These are phyloP conservation scores for Chlamydomonas sphaeroides DNA, from an alignment of 139 green algal genomes.

Conservation along the genomic window DNA sequence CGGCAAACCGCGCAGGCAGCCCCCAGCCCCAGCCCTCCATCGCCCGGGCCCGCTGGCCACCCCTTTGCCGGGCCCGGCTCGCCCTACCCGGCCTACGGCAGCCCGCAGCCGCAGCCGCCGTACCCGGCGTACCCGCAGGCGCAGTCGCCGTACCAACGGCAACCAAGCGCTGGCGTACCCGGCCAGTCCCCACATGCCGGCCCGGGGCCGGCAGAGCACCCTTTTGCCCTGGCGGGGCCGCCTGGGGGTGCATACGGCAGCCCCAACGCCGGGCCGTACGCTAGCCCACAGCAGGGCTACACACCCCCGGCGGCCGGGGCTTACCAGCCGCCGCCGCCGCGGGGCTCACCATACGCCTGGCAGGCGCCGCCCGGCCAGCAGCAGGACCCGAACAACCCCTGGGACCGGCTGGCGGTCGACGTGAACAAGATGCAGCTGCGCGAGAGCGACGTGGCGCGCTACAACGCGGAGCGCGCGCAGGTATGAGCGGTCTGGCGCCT, in stretches of 20 bases:
- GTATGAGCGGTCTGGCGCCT: neutral
- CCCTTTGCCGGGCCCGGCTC: neutral
- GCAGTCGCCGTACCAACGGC: slow-evolving; percentile 17
- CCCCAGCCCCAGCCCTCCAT: neutral
- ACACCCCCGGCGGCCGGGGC: neutral
- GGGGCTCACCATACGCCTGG: neutral
- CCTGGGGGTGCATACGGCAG: neutral
- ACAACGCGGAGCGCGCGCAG: slow-evolving; percentile 16
- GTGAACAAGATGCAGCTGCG: slow-evolving; percentile 49
- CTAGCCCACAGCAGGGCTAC: neutral
- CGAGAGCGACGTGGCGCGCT: slow-evolving; percentile 19
- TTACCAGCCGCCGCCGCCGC: neutral
- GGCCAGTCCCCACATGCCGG: neutral
- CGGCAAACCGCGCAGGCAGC: no score
- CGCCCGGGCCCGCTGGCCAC: neutral
- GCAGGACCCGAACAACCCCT: slow-evolving; percentile 1
- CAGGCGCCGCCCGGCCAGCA: neutral
- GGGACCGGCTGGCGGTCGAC: slow-evolving; percentile 49
- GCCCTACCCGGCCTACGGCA: neutral
- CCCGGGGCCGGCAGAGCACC: neutral
- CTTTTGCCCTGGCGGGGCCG: slow-evolving; percentile 7
- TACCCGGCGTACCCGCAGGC: slow-evolving; percentile 14
- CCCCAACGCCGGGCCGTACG: neutral
- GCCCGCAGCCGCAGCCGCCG: slow-evolving; percentile 10
- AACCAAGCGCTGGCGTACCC: neutral